Base-by-base conservation (phyloP, 1,139 yeast genomes). In the Hanseniaspora gamundiae region DNA sequence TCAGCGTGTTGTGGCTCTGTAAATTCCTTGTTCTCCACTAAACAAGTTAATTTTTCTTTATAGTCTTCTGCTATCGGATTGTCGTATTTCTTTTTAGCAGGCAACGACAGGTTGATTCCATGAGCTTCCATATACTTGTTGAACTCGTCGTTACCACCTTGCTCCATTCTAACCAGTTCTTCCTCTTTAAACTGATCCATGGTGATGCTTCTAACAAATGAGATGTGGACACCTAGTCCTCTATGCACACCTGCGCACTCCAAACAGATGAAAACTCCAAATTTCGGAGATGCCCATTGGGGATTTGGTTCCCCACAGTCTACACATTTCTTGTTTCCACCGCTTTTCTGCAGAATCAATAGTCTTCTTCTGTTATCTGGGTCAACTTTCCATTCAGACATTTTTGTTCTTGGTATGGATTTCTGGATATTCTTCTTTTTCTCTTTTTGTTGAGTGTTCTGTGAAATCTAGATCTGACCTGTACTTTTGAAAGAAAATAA, bases 221-320 rank as follows among this genome's bases (percentile, higher is more conserved):
- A 87, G 48, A 91, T 79, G 64, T 93, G 98, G 41, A 91, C 98
- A 35, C 99, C 99, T 45, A 91, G 70, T 28, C 95, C 94, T 62
- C 99, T 73, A 63, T 91, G 99, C 49, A 85, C 72, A 43, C 98
- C 96, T 35, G 97, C 95, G 71, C 98, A 91, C 64, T 91, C 98
- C 49, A 91, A 74, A 66, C 99, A 93, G 59, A 91, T 87, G 62
- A 87, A 87, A 49, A 88, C 81, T 45, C 98, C 99, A 65, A 87
- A 88, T 60, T 93, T 91, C 40, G 97, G 96, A 10, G 96, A 85
- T 4, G 98, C 95, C 99, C 99, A 91, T 58, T 93, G 95, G 8
- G 99, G 98, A 61, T 88, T 88, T 49, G 94, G 94, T 3, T 96
- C 94, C 35, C 73, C 74, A 65, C 98, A 93, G 65, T 91, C 99